phyloP scores from a whole-genome alignment of 257 asterid genomes.

The Penstemon barbatus region DNA sequence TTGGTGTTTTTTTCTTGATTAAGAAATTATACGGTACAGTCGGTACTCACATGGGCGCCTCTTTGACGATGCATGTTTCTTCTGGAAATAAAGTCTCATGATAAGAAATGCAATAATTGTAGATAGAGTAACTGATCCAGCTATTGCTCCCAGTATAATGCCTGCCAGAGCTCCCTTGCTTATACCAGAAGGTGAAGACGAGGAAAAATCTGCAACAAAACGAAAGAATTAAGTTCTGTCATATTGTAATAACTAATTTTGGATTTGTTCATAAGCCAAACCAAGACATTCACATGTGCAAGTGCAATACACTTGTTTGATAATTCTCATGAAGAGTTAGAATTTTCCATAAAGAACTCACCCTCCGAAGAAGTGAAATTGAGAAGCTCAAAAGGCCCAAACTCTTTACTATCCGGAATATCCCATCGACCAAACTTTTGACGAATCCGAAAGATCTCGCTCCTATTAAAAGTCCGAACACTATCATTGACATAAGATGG shows the following conservation, averaged over 20 bases:
- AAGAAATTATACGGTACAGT: slow-evolving; percentile 35
- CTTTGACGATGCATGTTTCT: slow-evolving; percentile 46
- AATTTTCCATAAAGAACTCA: slow-evolving; percentile 32
- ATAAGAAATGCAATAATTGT: slow-evolving; percentile 62
- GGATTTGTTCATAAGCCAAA: no score
- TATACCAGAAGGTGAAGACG: slow-evolving; percentile 48
- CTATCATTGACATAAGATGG: slow-evolving; percentile 47
- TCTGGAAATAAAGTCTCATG: slow-evolving; percentile 52
- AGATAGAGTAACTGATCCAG: slow-evolving; percentile 66
- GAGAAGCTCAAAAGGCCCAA: slow-evolving; percentile 92
- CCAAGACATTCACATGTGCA: neutral
- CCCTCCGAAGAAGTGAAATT: slow-evolving; percentile 68
- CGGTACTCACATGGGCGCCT: slow-evolving; percentile 64
- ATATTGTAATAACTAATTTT: no score
- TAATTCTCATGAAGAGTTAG: no score
- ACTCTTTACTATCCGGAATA: slow-evolving; percentile 63
- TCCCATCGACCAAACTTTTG: slow-evolving; percentile 75
- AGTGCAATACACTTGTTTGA: neutral
- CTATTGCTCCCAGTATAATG: slow-evolving; percentile 71
- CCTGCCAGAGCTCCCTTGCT: slow-evolving; percentile 90
- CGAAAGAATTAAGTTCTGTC: slow-evolving; percentile 26
- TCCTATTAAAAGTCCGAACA: slow-evolving; percentile 44
- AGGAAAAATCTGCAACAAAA: slow-evolving; percentile 48
- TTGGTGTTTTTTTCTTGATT: neutral
- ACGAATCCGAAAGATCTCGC: slow-evolving; percentile 66